Percentiles rank a stretch among this genome's conserved stretches.
phyloP scores from a whole-genome alignment of 345 rosid species.

The Cardamine occulta region DNA sequence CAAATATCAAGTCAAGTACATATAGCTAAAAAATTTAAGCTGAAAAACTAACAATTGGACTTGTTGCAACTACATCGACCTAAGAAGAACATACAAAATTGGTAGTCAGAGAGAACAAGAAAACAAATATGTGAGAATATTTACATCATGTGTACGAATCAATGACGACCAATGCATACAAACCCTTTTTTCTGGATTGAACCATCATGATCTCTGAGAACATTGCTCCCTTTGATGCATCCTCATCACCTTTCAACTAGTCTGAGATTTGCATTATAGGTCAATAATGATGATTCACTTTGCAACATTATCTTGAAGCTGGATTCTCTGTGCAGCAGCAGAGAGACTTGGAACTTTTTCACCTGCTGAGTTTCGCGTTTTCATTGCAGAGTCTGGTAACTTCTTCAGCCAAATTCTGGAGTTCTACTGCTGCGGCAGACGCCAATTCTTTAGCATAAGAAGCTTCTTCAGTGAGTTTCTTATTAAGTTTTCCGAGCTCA shows the following conservation, averaged over 20 bases:
- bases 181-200: constrained; percentile 7
- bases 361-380: constrained; percentile 62
- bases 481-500: constrained; percentile 77
- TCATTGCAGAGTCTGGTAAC: constrained; percentile 86
- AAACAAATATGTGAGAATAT: constrained; percentile 28
- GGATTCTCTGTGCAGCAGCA: constrained; percentile 10
- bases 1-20: constrained; percentile 3
- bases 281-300: constrained; percentile 24
- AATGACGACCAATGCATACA: constrained; percentile 9
- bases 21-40: neutral
- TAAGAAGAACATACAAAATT: constrained; percentile 19
- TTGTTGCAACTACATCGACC: constrained; percentile 12
- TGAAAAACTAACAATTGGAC: constrained; percentile 9
- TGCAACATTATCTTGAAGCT: constrained; percentile 31
- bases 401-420: constrained; percentile 91
- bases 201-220: constrained; percentile 6
- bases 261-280: constrained; percentile 6
- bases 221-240: constrained; percentile 22
- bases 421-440: constrained; percentile 98
- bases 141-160: constrained; percentile 35
- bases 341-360: constrained; percentile 8
- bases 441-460: constrained; percentile 96
- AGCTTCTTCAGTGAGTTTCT: constrained; percentile 90
- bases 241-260: constrained; percentile 17
- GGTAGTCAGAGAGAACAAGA: constrained; percentile 6